Base-by-base conservation (phyloP, 768 basidiomycete genomes). In the Boletus pseudopeckii region DNA sequence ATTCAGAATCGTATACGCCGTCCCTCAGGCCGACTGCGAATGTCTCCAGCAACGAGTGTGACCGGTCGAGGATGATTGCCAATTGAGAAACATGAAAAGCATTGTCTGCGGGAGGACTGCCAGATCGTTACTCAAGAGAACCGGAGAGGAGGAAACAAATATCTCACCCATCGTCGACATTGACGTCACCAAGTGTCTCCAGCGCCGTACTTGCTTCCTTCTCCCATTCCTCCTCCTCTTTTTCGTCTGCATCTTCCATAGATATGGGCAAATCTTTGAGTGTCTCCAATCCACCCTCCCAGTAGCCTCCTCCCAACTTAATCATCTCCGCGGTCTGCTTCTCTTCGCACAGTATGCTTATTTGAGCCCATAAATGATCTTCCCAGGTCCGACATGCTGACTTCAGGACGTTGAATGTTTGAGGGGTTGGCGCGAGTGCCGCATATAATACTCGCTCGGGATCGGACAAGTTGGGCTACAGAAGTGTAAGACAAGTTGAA, bases 311-410 rank as follows among this genome's bases (percentile, higher is more conserved):
- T 10, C 77, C 75, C 7, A 92, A 66, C 37, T 80, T 77, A 10
- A 75, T 67, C 63, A 98, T 79, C 56, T 88, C 84, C 30, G 76
- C 77, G 42, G 84, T 86, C 65, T 88, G 80, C 54, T 88, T 85
- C 60, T 92, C 85, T 65, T 95, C 91, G 61, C 90, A 87, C 37
- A 91, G 74, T 45, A 91, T 78, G 60, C 84, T 85, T 47, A 94
- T 75, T 53, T 90, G 86, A 0, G 90, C 92, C 97, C 97, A 99
- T 0, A 98, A 76, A 65, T 95, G 87, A 64, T 99, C 97, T 64
- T 95, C 90, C 95, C 96, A 98, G 20, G 90, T 88, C 33, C 85
- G 73, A 64, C 92, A 95, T 4, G 88, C 83, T 0, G 84, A 78
- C 57, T 88, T 84, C 33, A 92, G 80, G 32, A 86, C 70, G 20